Conservation (phyloP, 345 rosid genomes). For the Durio zibethinus region DNA sequence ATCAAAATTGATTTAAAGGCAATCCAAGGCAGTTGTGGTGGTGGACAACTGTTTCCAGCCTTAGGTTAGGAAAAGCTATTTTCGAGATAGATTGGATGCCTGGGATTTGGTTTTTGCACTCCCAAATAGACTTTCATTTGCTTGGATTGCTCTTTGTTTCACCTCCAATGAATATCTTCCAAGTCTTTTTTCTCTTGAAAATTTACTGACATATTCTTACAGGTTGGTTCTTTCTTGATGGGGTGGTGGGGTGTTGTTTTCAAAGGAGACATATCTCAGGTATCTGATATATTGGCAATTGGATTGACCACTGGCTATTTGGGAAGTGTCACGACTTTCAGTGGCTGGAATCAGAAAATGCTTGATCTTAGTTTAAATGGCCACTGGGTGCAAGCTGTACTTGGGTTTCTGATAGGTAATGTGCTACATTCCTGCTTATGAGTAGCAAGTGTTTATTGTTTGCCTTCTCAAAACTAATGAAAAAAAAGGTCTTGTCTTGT, state of each 20-base stretch:
- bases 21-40: not conserved
- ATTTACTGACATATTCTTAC: not conserved
- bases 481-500: not conserved
- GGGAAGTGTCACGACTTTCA: conserved; percentile 96
- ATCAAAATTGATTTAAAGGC: not conserved
- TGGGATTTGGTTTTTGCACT: not conserved
- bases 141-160: not conserved
- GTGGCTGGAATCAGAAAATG: conserved; percentile 98
- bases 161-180: not conserved
- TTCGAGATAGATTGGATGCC: not conserved
- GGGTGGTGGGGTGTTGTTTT: conserved; percentile 92
- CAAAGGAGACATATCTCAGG: conserved; percentile 57
- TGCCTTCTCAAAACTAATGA: not conserved
- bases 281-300: conserved; percentile 68
- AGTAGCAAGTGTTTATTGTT: not conserved
- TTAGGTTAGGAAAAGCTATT: not conserved
- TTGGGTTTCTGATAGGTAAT: conserved; percentile 74
- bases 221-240: conserved; percentile 98
- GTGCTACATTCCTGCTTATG: not conserved
- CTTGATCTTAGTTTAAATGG: conserved; percentile 74
- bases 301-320: conserved; percentile 85
- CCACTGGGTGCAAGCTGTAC: conserved; percentile 59
- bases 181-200: not conserved
- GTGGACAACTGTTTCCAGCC: not conserved
- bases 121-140: not conserved